Evolutionary conservation across 805 yeast species (phyloP), one percentile per base, ranked within the genome.

Genomic region (Saccharomyces jurei): DNA sequence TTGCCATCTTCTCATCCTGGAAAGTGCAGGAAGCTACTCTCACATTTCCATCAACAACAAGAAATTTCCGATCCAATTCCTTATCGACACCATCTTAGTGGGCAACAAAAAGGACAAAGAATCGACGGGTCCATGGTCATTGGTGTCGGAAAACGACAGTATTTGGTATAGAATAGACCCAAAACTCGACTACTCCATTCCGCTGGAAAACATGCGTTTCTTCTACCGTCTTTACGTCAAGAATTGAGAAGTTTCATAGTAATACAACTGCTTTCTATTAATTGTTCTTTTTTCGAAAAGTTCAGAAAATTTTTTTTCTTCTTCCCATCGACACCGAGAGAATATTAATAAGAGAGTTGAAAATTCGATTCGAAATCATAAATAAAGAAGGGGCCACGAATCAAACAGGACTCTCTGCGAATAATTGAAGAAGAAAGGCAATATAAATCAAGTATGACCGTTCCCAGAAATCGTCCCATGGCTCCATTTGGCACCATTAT

Each of bases 21-120:
- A 89, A 63, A 85, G 94, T 71, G 97, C 97, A 0, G 96, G 97
- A 0, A 86, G 95, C 9, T 89, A 84, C 69, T 87, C 96, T 1
- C 84, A 88, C 61, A 86, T 89, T 41, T 77, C 81, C 2, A 78
- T 89, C 47, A 96, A 96, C 3, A 69, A 81, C 30, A 89, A 86
- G 66, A 79, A 74, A 59, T 89, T 89, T 72, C 96, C 96, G 0
- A 84, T 89, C 3, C 90, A 88, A 59, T 88, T 86, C 62, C 74
- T 89, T 44, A 74, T 90, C 10, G 96, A 89, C 63, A 87, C 85
- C 41, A 75, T 88, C 1, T 70, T 89, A 32, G 74, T 82, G 27
- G 87, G 88, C 1, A 75, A 70, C 54, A 74, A 74, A 30, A 71
- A 71, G 2, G 63, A 63, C 29, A 61, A 60, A 30, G 81, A 83